These are phyloP conservation scores for Phellopilus nigrolimitatus DNA, from an alignment of 1,284 basidiomycete genomes.

Conservation along the genomic window DNA sequence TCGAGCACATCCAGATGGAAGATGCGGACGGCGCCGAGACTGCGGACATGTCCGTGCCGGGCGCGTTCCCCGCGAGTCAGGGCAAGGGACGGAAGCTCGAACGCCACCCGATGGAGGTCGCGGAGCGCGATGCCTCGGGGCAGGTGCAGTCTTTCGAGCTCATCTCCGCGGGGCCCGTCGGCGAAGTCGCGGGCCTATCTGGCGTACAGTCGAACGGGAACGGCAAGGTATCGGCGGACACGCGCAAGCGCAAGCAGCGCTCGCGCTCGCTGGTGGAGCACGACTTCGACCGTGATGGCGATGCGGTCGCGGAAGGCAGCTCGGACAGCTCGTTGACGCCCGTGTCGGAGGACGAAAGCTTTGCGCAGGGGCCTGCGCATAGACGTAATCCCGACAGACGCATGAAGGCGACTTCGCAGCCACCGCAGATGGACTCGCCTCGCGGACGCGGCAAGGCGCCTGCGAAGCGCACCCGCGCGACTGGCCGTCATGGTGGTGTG, in stretches of 20 bases:
- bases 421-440: not conserved
- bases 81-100: slow-evolving; percentile 2
- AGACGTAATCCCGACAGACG: not conserved
- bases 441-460: slow-evolving; percentile 3
- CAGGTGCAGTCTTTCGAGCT: slow-evolving; percentile 5
- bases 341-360: not conserved
- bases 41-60: not conserved
- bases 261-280: not conserved
- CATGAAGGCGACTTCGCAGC: slow-evolving; percentile 4
- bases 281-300: not conserved
- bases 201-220: not conserved
- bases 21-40: not conserved
- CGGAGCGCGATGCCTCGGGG: slow-evolving; percentile 3
- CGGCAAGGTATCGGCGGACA: not conserved
- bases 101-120: slow-evolving; percentile 12
- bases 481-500: not conserved
- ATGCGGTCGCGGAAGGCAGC: not conserved
- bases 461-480: slow-evolving; percentile 9
- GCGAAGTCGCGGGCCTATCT: not conserved
- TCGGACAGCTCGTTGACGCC: slow-evolving; percentile 9
- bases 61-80: not conserved
- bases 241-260: slow-evolving; percentile 10
- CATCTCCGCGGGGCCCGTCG: slow-evolving; percentile 1
- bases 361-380: not conserved
- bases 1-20: slow-evolving; percentile 16